Base-by-base conservation (phyloP, 306 rosid species). In the Castanea sativa region DNA sequence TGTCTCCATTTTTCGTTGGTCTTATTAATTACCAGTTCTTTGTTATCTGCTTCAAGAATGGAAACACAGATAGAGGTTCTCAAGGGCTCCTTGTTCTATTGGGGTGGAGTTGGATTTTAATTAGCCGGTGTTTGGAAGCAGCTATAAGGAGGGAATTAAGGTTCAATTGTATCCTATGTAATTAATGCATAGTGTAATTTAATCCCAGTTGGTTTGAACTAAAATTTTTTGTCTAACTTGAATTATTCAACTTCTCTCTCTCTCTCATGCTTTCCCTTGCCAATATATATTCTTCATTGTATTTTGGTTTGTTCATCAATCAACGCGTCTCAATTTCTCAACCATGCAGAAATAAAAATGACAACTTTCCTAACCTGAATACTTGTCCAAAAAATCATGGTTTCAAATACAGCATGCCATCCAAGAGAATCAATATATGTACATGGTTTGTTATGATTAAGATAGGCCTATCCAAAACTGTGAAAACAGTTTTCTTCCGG, bases 101-200 rank as follows among this genome's bases (percentile, higher is more conserved):
- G 69, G 69, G 38, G 11, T 41, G 45, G 55, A 68, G 30, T 20
- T 74, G 70, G 79, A 77, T 73, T 80, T 63, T 52, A 77, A 76
- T 73, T n/a, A 30, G 63, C 71, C 33, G 73, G 77, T 14, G 15
- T 25, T 14, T 9, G 27, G 53, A 8, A 19, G 72, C 18, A 33
- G 27, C 72, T 19, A 15, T 6, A 35, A 33, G 27, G 27, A 35
- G 72, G 72, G 38, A 19, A 18, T 68, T 16, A 35, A 33, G 29
- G 25, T 35, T 35, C 27, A 19, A n/a, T 68, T 35, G 6, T 35
- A 1, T 35, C 27, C 51, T 33, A 18, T 8, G 19, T 33, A 33
- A 33, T 33, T 18, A 19, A 38, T 8, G 23, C 8, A 9, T 35
- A 14, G 72, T 68, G 18, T 68, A 35, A 35, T 68, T 67, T 16